Conservation (phyloP, 164 flowering plant species). For the Berberis thunbergii region DNA sequence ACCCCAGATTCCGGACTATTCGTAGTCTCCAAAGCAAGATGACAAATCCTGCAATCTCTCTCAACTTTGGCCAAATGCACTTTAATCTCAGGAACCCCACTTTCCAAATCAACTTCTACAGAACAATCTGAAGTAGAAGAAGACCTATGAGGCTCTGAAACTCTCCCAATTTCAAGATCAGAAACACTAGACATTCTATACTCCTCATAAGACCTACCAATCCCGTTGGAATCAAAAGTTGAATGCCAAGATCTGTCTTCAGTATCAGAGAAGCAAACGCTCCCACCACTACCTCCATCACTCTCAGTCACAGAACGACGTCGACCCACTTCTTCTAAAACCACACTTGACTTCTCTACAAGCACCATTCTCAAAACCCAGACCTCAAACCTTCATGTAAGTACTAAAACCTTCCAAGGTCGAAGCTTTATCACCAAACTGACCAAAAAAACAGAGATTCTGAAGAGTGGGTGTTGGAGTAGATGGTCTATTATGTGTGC, state of each 20-base stretch:
- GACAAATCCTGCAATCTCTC: constrained; percentile 88
- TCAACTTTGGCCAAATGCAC: constrained; percentile 48
- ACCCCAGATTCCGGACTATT: constrained; percentile 45
- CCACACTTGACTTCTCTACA: constrained; percentile 24
- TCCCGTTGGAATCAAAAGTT: constrained; percentile 13
- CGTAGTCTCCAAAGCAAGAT: constrained; percentile 54
- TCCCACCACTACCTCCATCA: constrained; percentile 8
- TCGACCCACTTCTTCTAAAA: constrained; percentile 8
- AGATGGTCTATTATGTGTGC: no score
- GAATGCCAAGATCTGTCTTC: constrained; percentile 37
- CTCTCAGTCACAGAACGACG: constrained; percentile 8
- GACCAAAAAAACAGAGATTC: no score
- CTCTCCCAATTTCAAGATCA: constrained; percentile 35
- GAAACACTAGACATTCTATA: constrained; percentile 34
- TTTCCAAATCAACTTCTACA: constrained; percentile 30
- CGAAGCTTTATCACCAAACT: no score
- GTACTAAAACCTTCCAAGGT: no score
- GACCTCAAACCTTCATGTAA: no score
- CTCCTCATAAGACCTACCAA: constrained; percentile 54
- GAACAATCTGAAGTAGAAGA: constrained; percentile 50
- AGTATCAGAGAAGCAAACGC: constrained; percentile 20
- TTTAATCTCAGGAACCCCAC: constrained; percentile 32
- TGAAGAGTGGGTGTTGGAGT: no score
- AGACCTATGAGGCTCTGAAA: constrained; percentile 24
- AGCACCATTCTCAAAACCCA: constrained; percentile 20